Percentiles rank a stretch among this genome's conserved stretches.
Conservation (phyloP, 495 filamentous ascomycete species). For the Aspergillus conjunctus region DNA sequence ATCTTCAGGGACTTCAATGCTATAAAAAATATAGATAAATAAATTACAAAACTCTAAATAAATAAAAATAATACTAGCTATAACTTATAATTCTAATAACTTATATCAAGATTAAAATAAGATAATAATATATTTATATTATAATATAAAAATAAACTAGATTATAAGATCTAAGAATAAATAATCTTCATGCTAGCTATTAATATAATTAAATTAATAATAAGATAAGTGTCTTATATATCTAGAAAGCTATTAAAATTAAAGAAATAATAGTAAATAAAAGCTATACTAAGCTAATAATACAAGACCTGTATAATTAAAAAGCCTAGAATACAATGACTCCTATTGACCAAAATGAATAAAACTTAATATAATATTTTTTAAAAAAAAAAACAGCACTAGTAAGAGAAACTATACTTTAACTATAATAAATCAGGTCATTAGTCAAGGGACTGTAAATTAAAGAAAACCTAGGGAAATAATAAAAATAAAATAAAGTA, state of each 20-base stretch:
- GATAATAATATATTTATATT: constrained; percentile 1
- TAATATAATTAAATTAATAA: too few species aligned
- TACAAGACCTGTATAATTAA: background rate
- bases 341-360: background rate
- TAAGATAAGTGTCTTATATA: background rate
- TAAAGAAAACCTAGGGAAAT: background rate
- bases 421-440: background rate
- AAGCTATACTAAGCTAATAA: too few species aligned
- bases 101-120: background rate
- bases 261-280: too few species aligned
- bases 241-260: background rate
- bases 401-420: background rate
- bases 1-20: too few species aligned
- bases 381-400: background rate
- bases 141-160: background rate
- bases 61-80: background rate
- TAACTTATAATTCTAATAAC: too few species aligned
- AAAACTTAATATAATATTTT: background rate
- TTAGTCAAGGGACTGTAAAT: background rate
- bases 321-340: background rate
- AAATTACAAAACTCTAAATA: constrained; percentile 1
- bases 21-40: background rate
- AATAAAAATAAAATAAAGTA: background rate
- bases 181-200: too few species aligned
- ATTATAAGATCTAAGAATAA: background rate